Conservation (phyloP, 1,284 basidiomycete species). For the Ceratobasidium sp. region DNA sequence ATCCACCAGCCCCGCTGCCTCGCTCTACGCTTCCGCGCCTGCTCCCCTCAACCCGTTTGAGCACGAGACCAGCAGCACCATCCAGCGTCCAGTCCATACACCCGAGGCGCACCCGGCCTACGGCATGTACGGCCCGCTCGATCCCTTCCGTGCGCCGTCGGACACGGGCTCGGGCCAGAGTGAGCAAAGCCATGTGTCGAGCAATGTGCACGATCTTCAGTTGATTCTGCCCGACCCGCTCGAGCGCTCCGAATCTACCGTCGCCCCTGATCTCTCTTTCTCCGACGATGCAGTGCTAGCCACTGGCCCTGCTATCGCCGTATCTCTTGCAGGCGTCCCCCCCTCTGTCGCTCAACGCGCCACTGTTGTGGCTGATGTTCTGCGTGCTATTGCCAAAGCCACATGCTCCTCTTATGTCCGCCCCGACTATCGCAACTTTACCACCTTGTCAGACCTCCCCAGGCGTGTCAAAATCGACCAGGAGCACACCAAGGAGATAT, state of each 20-base stretch:
- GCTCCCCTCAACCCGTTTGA: constrained; percentile 43
- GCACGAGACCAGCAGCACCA: constrained; percentile 1
- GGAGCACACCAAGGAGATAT: constrained; percentile 12
- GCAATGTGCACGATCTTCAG: constrained; percentile 6
- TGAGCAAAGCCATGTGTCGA: not conserved
- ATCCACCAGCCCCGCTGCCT: not conserved
- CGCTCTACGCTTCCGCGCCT: constrained; percentile 26
- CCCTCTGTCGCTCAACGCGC: constrained; percentile 34
- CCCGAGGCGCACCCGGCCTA: not conserved
- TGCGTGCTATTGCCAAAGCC: constrained; percentile 26
- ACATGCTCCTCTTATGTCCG: constrained; percentile 19
- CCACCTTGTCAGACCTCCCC: constrained; percentile 19
- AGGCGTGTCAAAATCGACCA: not conserved
- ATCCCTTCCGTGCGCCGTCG: constrained; percentile 2
- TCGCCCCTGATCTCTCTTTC: constrained; percentile 14
- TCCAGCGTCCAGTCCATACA: not conserved
- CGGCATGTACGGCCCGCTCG: not conserved
- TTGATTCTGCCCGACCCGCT: constrained; percentile 35
- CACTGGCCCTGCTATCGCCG: constrained; percentile 12
- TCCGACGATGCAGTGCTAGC: constrained; percentile 34
- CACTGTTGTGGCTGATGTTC: constrained; percentile 16
- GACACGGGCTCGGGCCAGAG: not conserved
- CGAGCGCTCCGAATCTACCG: constrained; percentile 36
- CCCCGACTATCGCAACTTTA: constrained; percentile 34
- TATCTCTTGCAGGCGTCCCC: constrained; percentile 29